Conservation (phyloP, 495 filamentous ascomycete genomes). For the Aspergillus biplanus region DNA sequence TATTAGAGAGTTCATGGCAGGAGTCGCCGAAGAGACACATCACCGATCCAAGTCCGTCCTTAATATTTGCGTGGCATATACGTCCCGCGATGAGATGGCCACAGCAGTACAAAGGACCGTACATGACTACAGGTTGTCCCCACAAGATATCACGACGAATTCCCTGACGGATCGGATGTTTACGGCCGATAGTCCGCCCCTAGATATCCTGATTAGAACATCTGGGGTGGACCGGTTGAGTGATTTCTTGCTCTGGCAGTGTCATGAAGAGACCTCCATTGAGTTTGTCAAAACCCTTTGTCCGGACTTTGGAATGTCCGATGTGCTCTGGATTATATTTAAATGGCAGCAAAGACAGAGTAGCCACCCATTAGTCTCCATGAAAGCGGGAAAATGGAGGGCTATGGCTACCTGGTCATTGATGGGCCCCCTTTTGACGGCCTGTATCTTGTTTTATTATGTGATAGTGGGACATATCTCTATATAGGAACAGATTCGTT, state of each 20-base stretch:
- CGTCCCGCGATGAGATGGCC: neutral
- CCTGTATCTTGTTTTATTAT: too few relatives aligned
- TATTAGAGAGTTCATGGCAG: neutral
- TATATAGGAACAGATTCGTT: too few relatives aligned
- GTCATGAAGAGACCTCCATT: constrained; percentile 17
- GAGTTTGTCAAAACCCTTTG: constrained; percentile 1
- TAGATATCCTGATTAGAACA: constrained; percentile 19
- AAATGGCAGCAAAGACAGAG: neutral
- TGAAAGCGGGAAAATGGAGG: too few relatives aligned
- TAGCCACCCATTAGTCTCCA: too few relatives aligned
- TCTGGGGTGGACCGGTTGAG: constrained; percentile 18
- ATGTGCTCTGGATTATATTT: neutral
- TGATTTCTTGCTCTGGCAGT: constrained; percentile 24
- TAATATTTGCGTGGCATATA: neutral
- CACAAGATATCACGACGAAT: neutral
- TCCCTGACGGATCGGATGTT: neutral
- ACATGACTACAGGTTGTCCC: neutral
- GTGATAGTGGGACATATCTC: too few relatives aligned
- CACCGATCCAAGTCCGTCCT: neutral
- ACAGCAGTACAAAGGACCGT: neutral
- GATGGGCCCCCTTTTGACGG: too few relatives aligned
- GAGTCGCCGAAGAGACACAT: neutral
- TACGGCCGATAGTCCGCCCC: neutral
- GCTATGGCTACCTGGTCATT: too few relatives aligned
- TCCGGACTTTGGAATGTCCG: constrained; percentile 13